Base-by-base conservation (phyloP, 78 protist genomes). In the Dictyostelium brefeldianum region DNA sequence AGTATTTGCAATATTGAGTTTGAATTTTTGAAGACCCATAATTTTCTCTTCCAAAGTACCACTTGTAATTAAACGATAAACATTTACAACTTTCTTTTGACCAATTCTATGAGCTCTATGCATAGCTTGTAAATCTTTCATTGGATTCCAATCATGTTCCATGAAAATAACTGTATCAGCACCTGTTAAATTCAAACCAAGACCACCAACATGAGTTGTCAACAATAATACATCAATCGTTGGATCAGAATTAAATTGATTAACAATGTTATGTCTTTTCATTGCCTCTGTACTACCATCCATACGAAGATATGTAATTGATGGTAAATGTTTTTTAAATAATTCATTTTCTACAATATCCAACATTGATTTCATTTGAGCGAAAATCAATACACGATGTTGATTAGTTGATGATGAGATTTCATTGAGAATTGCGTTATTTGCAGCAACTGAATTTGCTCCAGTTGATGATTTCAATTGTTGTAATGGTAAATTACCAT, bases 81-180 rank as follows among this genome's bases (percentile, higher is more conserved):
- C 99, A 78, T 80, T 94, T 53, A 99, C 99, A 3, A 69, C 92
- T 31, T 89, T 80, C 78, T 25, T 96, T 83, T 99, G 99, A n/a
- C 99, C 99, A 46, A 98, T 89, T 48, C 99, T 91, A 80, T 98
- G 99, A 0, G 98, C 97, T 25, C 99, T 95, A 57, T 98, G 99
- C 99, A 97, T 96, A 36, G 99, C 99, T 91, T 99, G 96, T 67
- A 96, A 80, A 92, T 99, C 99, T 27, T 89, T 80, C 95, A 56
- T 87, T 62, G 99, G 99, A 84, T 99, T 99, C 99, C 99, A 99
- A 90, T 97, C 99, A 90, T 98, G 99, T 71, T 99, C 99, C 31
- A 95, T 15, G 78, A 99, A 98, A 81, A 99, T 89, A 31, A 99
- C 99, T 5, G 98, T 96, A 94, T 99, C 99, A 2, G 99, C 99